Conservation (phyloP, 2,329 filamentous ascomycete genomes). For the Sporothrix mexicana region DNA sequence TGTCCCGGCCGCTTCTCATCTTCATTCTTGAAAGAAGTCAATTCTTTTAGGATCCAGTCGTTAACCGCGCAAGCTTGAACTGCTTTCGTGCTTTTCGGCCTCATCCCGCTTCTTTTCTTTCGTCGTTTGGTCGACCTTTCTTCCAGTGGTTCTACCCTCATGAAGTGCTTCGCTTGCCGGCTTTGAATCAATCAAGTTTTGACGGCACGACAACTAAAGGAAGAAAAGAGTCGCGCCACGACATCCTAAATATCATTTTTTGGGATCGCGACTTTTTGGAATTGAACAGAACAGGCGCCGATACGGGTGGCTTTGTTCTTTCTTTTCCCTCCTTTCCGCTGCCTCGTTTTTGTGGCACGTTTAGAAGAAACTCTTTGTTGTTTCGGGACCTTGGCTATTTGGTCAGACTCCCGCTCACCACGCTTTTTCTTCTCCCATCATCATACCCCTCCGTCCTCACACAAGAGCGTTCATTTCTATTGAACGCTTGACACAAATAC, state of each 20-base stretch:
- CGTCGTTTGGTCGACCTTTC: not conserved
- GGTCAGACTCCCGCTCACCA: not conserved
- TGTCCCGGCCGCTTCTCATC: not conserved
- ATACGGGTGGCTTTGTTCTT: conserved; percentile 16
- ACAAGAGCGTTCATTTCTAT: not conserved
- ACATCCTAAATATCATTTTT: not conserved
- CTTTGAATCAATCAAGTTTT: conserved; percentile 38
- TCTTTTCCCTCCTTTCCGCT: not conserved
- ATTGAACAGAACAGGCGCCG: conserved; percentile 2
- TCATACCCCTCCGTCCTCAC: not conserved
- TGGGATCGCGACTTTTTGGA: conserved; percentile 17
- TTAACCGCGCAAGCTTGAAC: conserved; percentile 8
- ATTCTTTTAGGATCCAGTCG: not conserved
- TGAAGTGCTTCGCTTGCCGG: conserved; percentile 21
- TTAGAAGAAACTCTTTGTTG: not conserved
- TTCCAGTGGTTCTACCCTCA: conserved; percentile 7
- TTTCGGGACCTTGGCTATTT: not conserved
- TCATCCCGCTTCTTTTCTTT: not conserved
- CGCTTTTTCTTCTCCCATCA: not conserved
- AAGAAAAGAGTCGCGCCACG: not conserved
- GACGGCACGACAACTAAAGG: not conserved
- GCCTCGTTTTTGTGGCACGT: conserved; percentile 15
- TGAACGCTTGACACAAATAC: not conserved
- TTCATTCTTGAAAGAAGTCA: not conserved
- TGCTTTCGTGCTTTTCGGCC: not conserved